Percentiles rank a stretch among this genome's conserved stretches.
Evolutionary conservation across 352 stramenopile genomes (phyloP).

Genomic region (Blastocystis sp.): DNA sequence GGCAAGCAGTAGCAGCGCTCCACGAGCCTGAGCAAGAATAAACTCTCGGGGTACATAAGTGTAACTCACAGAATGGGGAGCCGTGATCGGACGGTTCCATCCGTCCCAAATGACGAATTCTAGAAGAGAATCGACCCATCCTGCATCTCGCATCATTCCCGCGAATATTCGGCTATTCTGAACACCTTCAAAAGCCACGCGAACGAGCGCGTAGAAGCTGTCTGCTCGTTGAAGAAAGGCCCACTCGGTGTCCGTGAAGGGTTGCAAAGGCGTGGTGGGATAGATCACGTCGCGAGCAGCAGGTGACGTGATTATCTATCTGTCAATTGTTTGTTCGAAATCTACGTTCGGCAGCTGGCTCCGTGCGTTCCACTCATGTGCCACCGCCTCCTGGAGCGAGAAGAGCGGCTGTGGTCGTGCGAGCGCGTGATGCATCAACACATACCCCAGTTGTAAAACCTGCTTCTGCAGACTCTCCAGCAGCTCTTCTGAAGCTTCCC

Average conservation of each 20-base stretch:
- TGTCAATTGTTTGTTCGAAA: not conserved
- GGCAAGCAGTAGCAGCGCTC: not conserved
- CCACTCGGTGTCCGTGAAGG: not conserved
- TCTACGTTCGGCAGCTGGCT: not conserved
- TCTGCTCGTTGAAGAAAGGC: not conserved
- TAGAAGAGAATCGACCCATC: not conserved
- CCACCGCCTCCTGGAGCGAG: not conserved
- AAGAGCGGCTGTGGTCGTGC: not conserved
- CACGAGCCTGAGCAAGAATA: not conserved
- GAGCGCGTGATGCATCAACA: not conserved
- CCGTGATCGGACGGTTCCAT: not conserved
- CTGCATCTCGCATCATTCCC: not conserved
- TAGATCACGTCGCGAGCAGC: not conserved
- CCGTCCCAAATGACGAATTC: not conserved
- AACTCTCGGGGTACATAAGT: constrained; percentile 6
- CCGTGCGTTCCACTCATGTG: not conserved
- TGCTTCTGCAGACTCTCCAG: not conserved
- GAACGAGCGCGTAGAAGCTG: not conserved
- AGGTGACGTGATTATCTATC: not conserved
- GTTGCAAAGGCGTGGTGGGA: not conserved
- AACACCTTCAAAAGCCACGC: not conserved
- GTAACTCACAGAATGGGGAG: not conserved
- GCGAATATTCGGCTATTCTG: not conserved
- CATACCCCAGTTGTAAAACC: not conserved
- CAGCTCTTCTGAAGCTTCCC: not conserved